Conservation (phyloP, 73 alveolate species). For the Paramecium primaurelia region DNA sequence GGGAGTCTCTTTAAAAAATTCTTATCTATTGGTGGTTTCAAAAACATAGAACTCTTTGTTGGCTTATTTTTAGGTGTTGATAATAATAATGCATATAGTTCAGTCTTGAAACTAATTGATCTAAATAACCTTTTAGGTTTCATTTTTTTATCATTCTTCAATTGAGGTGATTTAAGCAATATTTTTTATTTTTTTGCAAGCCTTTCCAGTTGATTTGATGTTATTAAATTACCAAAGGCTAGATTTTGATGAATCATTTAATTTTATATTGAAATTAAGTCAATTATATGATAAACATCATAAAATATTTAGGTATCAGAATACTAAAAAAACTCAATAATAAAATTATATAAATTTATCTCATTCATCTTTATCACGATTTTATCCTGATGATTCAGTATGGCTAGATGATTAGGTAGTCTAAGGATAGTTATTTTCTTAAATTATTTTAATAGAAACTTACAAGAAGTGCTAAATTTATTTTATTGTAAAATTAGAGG, state of each 20-base stretch:
- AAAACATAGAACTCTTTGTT: background rate
- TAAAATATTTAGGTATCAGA: background rate
- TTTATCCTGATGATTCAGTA: background rate
- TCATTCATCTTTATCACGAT: background rate
- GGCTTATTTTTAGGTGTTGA: background rate
- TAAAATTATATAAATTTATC: background rate
- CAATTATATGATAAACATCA: background rate
- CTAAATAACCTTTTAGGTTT: background rate
- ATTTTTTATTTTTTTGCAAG: background rate
- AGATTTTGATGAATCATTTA: background rate
- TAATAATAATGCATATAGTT: background rate
- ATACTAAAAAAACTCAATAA: background rate
- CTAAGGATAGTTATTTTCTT: background rate
- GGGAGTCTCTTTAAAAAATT: background rate
- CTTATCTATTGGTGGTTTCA: background rate
- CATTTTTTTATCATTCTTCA: background rate
- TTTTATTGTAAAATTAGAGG: background rate
- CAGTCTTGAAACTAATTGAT: constrained; percentile 1
- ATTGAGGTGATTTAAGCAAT: background rate
- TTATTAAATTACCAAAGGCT: background rate
- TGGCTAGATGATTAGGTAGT: background rate
- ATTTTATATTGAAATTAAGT: background rate
- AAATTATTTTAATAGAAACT: background rate
- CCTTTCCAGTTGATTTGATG: background rate
- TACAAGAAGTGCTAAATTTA: background rate